A percentile compares a stretch with the other conserved stretches of the same genome.
Evolutionary conservation across 1,139 yeast species (phyloP).

Genomic region (Kluyveromyces sp.): DNA sequence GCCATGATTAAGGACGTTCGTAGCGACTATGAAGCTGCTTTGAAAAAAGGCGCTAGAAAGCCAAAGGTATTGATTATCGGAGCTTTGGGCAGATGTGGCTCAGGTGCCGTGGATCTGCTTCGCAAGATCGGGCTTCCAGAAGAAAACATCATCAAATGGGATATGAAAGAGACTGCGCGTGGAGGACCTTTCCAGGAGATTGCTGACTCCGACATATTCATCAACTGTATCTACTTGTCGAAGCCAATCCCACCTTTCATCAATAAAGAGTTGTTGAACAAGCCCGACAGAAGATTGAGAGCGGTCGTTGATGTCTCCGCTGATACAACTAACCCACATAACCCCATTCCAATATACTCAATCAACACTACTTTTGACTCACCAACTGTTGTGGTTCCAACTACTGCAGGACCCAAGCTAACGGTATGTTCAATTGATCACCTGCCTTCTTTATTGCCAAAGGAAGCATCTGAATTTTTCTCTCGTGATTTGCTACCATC

Average conservation of each 20-base stretch:
- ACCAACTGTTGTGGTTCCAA: slow-evolving; percentile 81
- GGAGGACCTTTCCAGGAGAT: slow-evolving; percentile 98
- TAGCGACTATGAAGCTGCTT: slow-evolving; percentile 52
- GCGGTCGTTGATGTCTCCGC: slow-evolving; percentile 97
- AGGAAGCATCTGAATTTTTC: slow-evolving; percentile 93
- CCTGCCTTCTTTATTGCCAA: slow-evolving; percentile 87
- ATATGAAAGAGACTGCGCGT: slow-evolving; percentile 88
- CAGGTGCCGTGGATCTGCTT: slow-evolving; percentile 89
- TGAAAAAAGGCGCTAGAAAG: slow-evolving; percentile 51
- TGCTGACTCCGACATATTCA: slow-evolving; percentile 75
- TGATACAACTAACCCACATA: slow-evolving; percentile 96
- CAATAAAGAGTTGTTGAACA: slow-evolving; percentile 60
- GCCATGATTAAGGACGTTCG: slow-evolving; percentile 66
- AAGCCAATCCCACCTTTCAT: slow-evolving; percentile 91
- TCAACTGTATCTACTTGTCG: slow-evolving; percentile 92
- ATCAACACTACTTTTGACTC: slow-evolving; percentile 83
- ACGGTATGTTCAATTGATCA: slow-evolving; percentile 97
- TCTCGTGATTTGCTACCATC: slow-evolving; percentile 83
- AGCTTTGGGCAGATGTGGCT: slow-evolving; percentile 97
- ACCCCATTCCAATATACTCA: slow-evolving; percentile 90
- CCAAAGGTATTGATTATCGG: slow-evolving; percentile 90
- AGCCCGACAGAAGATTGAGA: slow-evolving; percentile 61
- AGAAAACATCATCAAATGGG: slow-evolving; percentile 82
- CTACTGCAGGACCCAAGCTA: slow-evolving; percentile 73
- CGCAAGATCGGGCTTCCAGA: slow-evolving; percentile 85